These are phyloP conservation scores for Amauroascus verrucosus DNA, from an alignment of 2,329 filamentous ascomycete genomes.

Conservation along the genomic window DNA sequence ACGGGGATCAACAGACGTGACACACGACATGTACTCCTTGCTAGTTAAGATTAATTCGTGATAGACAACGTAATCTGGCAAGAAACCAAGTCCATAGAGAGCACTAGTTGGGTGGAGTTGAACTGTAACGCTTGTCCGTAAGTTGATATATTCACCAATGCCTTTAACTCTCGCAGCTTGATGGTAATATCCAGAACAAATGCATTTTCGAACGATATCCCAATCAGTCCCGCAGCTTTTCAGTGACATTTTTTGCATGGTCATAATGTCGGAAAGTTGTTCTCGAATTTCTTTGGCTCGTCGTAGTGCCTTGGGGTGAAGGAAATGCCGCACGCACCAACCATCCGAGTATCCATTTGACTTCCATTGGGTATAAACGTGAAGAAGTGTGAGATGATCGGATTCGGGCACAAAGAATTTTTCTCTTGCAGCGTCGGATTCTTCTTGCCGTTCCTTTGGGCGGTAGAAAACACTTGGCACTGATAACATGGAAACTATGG, in stretches of 20 bases:
- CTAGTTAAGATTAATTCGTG: slow-evolving; percentile 94
- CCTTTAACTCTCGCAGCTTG: slow-evolving; percentile 94
- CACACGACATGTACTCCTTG: slow-evolving; percentile 96
- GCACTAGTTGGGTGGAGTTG: slow-evolving; percentile 91
- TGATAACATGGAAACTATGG: slow-evolving; percentile 94
- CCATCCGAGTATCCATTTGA: slow-evolving; percentile 78
- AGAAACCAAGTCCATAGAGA: slow-evolving; percentile 81
- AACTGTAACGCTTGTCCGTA: slow-evolving; percentile 86
- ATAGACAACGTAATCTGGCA: slow-evolving; percentile 95
- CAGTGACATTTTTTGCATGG: slow-evolving; percentile 80
- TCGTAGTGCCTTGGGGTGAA: slow-evolving; percentile 88
- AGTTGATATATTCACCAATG: slow-evolving; percentile 93
- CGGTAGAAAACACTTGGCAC: slow-evolving; percentile 96
- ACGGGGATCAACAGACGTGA: slow-evolving; percentile 89
- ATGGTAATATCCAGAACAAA: slow-evolving; percentile 96
- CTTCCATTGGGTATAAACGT: slow-evolving; percentile 94
- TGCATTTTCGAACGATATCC: slow-evolving; percentile 90
- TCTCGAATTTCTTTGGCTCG: slow-evolving; percentile 89
- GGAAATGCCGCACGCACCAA: slow-evolving; percentile 88
- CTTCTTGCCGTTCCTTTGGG: slow-evolving; percentile 90
- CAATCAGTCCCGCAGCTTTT: slow-evolving; percentile 89
- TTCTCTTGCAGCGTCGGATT: slow-evolving; percentile 87
- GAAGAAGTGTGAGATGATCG: slow-evolving; percentile 87
- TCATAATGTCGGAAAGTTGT: slow-evolving; percentile 89
- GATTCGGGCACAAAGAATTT: slow-evolving; percentile 99